Conservation (phyloP, 2,329 filamentous ascomycete species). For the Pseudogymnoascus sp. region DNA sequence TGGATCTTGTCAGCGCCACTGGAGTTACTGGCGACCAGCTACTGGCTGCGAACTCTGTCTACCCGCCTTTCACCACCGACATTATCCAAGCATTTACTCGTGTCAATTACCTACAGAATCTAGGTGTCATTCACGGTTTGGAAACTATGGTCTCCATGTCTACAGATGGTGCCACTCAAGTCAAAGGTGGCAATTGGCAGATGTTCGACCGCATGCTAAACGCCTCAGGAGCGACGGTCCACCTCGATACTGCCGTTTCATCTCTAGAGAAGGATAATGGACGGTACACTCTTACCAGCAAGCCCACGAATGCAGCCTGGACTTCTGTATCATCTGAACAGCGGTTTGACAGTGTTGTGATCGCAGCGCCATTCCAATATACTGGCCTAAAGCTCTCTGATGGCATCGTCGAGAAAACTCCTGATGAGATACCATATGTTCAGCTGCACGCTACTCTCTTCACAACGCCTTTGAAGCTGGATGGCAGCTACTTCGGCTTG, state of each 20-base stretch:
- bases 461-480: constrained; percentile 65
- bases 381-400: constrained; percentile 58
- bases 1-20: constrained; percentile 60
- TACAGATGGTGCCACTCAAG: constrained; percentile 69
- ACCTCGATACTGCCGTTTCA: constrained; percentile 60
- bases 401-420: constrained; percentile 57
- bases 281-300: constrained; percentile 39
- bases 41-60: constrained; percentile 54
- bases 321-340: constrained; percentile 15
- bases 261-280: constrained; percentile 45
- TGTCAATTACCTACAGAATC: constrained; percentile 90
- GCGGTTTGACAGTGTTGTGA: constrained; percentile 68
- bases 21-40: constrained; percentile 66
- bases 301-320: constrained; percentile 11
- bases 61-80: constrained; percentile 60
- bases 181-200: constrained; percentile 84
- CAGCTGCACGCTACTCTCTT: constrained; percentile 85
- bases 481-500: constrained; percentile 64
- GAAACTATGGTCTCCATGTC: constrained; percentile 87
- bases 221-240: constrained; percentile 50
- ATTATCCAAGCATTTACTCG: constrained; percentile 85
- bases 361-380: constrained; percentile 79
- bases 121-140: constrained; percentile 77
- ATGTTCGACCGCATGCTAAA: constrained; percentile 82
- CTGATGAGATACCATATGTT: constrained; percentile 79